Conservation (phyloP, 257 asterid genomes). For the Scutellaria baicalensis region DNA sequence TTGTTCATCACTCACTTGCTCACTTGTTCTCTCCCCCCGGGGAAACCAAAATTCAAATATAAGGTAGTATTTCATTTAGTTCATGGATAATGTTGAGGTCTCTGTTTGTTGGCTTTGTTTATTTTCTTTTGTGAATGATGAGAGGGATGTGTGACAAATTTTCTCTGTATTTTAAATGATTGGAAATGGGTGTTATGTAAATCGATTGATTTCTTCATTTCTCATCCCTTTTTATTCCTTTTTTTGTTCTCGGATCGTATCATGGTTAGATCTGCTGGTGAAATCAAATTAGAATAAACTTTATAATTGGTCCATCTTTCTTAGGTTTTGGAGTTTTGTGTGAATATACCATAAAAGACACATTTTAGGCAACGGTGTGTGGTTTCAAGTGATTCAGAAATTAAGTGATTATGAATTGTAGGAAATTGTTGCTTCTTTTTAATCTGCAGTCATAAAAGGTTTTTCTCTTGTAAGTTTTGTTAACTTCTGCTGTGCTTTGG, state of each 20-base stretch:
- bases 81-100: not conserved
- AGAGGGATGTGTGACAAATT: not conserved
- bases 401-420: not conserved
- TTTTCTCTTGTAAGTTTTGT: not conserved
- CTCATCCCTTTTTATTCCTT: not conserved
- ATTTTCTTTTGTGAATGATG: not conserved
- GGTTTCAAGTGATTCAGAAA: not conserved
- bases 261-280: constrained; percentile 2
- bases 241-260: not conserved
- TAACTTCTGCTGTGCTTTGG: not conserved
- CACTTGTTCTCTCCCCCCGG: not conserved
- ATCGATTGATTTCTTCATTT: not conserved
- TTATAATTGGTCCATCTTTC: not conserved
- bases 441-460: not conserved
- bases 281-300: not conserved
- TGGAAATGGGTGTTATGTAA: not conserved
- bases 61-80: not conserved
- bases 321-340: not conserved
- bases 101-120: not conserved
- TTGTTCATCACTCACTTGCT: not conserved
- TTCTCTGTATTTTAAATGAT: not conserved
- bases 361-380: not conserved
- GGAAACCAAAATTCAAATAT: not conserved
- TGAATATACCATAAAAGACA: not conserved
- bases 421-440: not conserved